These are phyloP conservation scores for Cordyceps militaris DNA, from an alignment of 2,329 filamentous ascomycete genomes.

Conservation along the genomic window DNA sequence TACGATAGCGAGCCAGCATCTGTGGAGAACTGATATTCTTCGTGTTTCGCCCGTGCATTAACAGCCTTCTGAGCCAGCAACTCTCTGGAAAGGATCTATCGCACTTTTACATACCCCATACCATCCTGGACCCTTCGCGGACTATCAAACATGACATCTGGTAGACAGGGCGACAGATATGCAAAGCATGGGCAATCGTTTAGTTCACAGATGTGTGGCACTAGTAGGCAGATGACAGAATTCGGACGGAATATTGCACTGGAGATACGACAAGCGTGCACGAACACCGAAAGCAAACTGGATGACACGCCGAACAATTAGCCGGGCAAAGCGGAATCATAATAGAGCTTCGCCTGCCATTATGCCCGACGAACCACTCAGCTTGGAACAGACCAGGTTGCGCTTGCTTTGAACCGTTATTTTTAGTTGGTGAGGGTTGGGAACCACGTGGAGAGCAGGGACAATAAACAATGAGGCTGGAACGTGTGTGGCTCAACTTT, in stretches of 20 bases:
- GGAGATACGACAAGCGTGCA: not conserved
- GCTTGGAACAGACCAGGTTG: not conserved
- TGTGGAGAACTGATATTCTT: not conserved
- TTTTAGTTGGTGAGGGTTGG: slow-evolving; percentile 4
- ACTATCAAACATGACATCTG: not conserved
- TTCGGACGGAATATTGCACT: not conserved
- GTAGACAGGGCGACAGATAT: not conserved
- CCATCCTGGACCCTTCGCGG: not conserved
- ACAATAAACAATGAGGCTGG: slow-evolving; percentile 8
- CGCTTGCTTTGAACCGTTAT: slow-evolving; percentile 9
- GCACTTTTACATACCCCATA: not conserved
- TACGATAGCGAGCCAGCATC: not conserved
- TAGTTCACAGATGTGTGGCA: not conserved
- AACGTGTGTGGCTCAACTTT: slow-evolving; percentile 1
- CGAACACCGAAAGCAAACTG: slow-evolving; percentile 11
- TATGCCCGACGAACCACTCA: not conserved
- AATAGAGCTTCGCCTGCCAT: not conserved
- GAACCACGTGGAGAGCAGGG: slow-evolving; percentile 8
- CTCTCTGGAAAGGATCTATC: not conserved
- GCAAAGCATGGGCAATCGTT: not conserved
- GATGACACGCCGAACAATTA: not conserved
- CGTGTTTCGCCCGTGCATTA: not conserved
- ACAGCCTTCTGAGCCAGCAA: too few relatives aligned
- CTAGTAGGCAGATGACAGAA: not conserved
- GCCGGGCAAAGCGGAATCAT: not conserved